Evolutionary conservation across 2,329 filamentous ascomycete species (phyloP).

Genomic region (Arthrobotrys conoides): DNA sequence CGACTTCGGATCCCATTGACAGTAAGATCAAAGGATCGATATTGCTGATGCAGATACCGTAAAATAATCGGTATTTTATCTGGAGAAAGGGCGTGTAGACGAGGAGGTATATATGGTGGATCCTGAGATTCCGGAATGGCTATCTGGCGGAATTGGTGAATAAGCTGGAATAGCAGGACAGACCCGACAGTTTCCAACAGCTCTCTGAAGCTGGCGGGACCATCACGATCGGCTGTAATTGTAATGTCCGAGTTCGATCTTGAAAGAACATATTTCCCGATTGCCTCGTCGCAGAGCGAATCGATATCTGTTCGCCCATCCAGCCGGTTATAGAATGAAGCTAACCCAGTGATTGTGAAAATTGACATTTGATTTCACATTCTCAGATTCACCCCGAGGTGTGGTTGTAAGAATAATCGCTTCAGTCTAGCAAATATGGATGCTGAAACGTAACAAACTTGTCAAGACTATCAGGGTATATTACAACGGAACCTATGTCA

Average conservation of each 20-base stretch:
- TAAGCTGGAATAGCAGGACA: background rate
- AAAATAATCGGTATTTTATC: background rate
- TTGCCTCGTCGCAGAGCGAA: background rate
- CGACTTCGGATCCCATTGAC: background rate
- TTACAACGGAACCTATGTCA: too few relatives aligned
- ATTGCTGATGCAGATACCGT: background rate
- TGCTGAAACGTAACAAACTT: background rate
- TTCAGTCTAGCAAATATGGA: background rate
- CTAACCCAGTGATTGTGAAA: background rate
- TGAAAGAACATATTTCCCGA: constrained; percentile 1
- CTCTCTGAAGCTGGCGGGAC: background rate
- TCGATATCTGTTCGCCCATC: constrained; percentile 6
- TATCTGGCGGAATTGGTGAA: background rate
- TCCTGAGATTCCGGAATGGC: background rate
- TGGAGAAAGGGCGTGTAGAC: background rate
- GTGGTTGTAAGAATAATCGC: background rate
- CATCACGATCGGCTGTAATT: background rate
- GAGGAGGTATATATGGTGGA: background rate
- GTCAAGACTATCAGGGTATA: too few relatives aligned
- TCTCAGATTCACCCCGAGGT: background rate
- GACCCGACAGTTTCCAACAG: background rate
- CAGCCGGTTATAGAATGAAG: background rate
- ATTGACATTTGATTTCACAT: constrained; percentile 12
- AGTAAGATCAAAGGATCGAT: background rate
- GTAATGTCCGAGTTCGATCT: background rate